Base-by-base conservation (phyloP, 2,329 filamentous ascomycete genomes). In the Waltergamsia citrina region DNA sequence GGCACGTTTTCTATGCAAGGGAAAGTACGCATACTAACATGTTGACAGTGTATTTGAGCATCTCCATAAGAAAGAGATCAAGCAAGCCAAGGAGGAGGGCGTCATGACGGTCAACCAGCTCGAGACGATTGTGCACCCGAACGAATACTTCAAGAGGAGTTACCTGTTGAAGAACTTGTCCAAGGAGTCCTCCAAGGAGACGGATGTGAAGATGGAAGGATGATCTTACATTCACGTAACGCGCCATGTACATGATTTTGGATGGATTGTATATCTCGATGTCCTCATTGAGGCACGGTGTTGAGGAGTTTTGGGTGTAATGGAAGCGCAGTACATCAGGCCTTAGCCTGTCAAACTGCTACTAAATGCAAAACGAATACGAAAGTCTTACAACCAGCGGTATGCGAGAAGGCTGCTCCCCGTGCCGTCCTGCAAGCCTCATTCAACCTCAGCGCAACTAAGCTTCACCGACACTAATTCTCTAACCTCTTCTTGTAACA, bases 141-240 rank as follows among this genome's bases (percentile, higher is more conserved):
- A 98, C 55, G 88, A 90, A 43, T 98, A 95, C 60, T 98, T 96
- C 60, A 95, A 94, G 69, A 73, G 90, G 36, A 94, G 87, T 54
- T 96, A 86, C 56, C 50, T 93, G 46, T 63, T 98, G 40, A 94
- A 87, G 65, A 85, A 92, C 53, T 57, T 93, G 18, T 78, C 59
- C 33, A 76, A 60, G 16, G 61, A 62, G 39, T 57, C 93, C 18
- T 78, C 59, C 33, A 76, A 60, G 16, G 61, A 62, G 39, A 59
- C 63, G 14, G 71, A 78, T 39, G 58, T 71, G 21, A 70, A 71
- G 56, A 78, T 79, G 70, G 68, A 69, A 38, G 63, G 53, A 43
- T 77, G 21, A 31, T 32, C 8, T n/a, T n/a, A n/a, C n/a, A n/a
- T n/a, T n/a, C n/a, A n/a, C n/a, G 25, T 14, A 27, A 27, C n/a